Evolutionary conservation across 306 rosid genomes (phyloP).

Genomic region (Purshia tridentata): DNA sequence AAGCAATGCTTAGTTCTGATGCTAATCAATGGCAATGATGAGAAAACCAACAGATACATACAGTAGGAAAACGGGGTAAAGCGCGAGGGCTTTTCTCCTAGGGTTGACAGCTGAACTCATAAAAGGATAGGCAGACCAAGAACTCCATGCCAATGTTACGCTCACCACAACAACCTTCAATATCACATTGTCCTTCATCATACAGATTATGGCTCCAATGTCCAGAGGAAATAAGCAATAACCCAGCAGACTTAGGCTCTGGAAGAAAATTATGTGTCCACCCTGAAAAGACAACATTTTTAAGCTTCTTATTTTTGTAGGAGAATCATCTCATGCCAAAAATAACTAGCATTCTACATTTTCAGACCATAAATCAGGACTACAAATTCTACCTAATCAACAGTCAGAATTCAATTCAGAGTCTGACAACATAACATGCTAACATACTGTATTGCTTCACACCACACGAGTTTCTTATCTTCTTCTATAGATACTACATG

Average conservation of each 20-base stretch:
- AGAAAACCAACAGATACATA: conserved; percentile 98
- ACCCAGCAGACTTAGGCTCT: conserved; percentile 93
- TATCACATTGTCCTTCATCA: conserved; percentile 83
- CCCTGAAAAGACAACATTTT: conserved; percentile 54
- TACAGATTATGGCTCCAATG: conserved; percentile 83
- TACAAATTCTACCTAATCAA: neutral
- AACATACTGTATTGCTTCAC: neutral
- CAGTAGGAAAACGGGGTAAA: conserved; percentile 95
- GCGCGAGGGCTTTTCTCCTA: conserved; percentile 97
- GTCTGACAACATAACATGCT: neutral
- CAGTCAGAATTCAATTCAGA: neutral
- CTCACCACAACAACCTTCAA: conserved; percentile 78
- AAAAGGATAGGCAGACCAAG: conserved; percentile 99
- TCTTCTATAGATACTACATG: neutral
- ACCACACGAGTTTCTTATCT: neutral
- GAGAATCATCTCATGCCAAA: neutral
- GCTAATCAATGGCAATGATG: conserved; percentile 93
- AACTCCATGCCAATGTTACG: conserved; percentile 95
- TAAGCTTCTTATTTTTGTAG: neutral
- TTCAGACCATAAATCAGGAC: neutral
- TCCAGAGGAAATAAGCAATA: conserved; percentile 95
- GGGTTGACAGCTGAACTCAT: conserved; percentile 99
- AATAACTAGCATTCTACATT: neutral
- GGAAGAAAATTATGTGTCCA: conserved; percentile 96
- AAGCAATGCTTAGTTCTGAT: conserved; percentile 24